A percentile compares a stretch with the other conserved stretches of the same genome.
Conservation (phyloP, 2,329 filamentous ascomycete genomes). For the Ambrosiella xylebori region DNA sequence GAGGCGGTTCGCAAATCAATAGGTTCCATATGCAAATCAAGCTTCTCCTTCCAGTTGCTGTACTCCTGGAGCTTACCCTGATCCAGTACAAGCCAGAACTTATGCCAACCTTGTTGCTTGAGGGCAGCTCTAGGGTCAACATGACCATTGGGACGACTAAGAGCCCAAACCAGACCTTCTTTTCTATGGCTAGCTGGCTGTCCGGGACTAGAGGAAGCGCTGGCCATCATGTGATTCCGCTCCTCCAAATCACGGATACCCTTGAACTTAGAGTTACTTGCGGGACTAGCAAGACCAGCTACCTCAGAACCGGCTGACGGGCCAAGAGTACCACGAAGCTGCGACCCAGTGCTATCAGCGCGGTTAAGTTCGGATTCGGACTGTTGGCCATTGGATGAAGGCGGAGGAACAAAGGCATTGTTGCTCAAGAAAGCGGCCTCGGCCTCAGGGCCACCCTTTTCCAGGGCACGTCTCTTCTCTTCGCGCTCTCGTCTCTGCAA, state of each 20-base stretch:
- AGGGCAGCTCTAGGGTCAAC: conserved; percentile 75
- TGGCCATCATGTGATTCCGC: conserved; percentile 37
- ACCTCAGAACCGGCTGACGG: conserved; percentile 1
- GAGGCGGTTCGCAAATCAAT: conserved; percentile 96
- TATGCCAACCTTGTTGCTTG: conserved; percentile 97
- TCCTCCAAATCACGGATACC: conserved; percentile 88
- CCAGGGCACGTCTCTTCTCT: conserved; percentile 75
- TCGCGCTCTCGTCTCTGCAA: conserved; percentile 89
- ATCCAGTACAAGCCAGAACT: conserved; percentile 99
- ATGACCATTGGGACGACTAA: conserved; percentile 83
- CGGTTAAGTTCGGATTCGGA: conserved; percentile 55
- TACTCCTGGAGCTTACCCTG: conserved; percentile 95
- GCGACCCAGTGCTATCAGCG: conserved; percentile 57
- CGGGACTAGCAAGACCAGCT: conserved; percentile 27
- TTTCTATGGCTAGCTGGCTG: conserved; percentile 54
- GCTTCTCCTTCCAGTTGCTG: conserved; percentile 95
- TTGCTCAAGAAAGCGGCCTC: conserved; percentile 23
- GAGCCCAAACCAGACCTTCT: conserved; percentile 85
- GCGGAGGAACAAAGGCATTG: conserved; percentile 37
- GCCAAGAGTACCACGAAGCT: conserved; percentile 31
- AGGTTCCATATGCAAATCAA: conserved; percentile 94
- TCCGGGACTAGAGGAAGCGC: conserved; percentile 35
- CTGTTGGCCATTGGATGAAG: conserved; percentile 27
- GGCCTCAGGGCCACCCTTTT: conserved; percentile 44
- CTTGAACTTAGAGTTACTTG: conserved; percentile 52